Conservation (phyloP, 129 eudicot genomes). For the Chrysanthemum seticuspe region DNA sequence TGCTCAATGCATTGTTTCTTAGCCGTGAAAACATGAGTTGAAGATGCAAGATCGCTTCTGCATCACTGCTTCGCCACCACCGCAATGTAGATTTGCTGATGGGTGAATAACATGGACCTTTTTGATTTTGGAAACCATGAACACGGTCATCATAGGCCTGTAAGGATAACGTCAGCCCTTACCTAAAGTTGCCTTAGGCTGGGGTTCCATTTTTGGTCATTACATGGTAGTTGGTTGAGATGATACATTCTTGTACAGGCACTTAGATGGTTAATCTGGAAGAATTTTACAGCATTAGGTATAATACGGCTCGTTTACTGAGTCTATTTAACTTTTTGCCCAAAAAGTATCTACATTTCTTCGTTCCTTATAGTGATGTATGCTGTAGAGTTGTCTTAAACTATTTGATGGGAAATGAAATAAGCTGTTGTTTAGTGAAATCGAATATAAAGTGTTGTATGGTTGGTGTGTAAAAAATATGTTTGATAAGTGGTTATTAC, state of each 20-base stretch:
- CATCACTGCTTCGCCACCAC: conserved; percentile 8
- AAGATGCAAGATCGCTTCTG: neutral
- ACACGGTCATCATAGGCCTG: conserved; percentile 1
- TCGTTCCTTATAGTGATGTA: conserved; percentile 37
- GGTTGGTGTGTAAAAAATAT: neutral
- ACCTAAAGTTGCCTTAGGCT: conserved; percentile 8
- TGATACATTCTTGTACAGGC: conserved; percentile 27
- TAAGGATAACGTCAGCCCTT: conserved; percentile 15
- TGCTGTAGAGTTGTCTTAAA: conserved; percentile 10
- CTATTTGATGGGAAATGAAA: conserved; percentile 19
- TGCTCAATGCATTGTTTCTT: neutral
- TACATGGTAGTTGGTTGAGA: conserved; percentile 29
- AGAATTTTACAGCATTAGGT: conserved; percentile 28
- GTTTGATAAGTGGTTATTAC: neutral
- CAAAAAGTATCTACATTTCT: conserved; percentile 29
- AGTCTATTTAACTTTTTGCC: conserved; percentile 17
- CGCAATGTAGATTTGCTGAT: conserved; percentile 9
- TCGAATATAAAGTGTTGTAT: neutral
- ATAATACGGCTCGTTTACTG: conserved; percentile 24
- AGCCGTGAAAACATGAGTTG: neutral
- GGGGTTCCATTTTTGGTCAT: conserved; percentile 44
- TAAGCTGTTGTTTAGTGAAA: conserved; percentile 7
- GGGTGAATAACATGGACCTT: conserved; percentile 2
- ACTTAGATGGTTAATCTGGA: too few relatives aligned
- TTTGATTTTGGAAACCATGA: conserved; percentile 14